Percentiles rank a stretch among this genome's conserved stretches.
Evolutionary conservation across 164 flowering plant genomes (phyloP).

Genomic region (Cinnamomum chago): DNA sequence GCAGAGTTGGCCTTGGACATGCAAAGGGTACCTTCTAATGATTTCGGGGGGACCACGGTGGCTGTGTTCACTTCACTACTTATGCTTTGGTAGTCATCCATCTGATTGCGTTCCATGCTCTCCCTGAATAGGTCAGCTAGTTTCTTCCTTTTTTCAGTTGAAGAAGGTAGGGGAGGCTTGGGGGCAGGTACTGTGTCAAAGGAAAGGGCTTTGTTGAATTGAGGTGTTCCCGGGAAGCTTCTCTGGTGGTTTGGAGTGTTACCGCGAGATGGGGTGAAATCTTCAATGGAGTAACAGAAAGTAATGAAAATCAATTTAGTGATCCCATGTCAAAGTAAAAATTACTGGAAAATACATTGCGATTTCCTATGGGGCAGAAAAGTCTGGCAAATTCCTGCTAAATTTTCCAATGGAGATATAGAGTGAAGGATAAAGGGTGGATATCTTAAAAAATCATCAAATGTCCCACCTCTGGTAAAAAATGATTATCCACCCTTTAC

Average conservation of each 20-base stretch:
- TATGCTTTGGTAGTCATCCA: not conserved
- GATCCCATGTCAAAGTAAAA: not conserved
- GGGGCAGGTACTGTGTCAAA: slow-evolving; percentile 4
- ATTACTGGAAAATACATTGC: not conserved
- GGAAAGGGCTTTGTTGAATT: slow-evolving; percentile 14
- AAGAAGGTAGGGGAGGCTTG: slow-evolving; percentile 27
- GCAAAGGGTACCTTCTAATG: slow-evolving; percentile 31
- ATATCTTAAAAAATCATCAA: too few relatives aligned
- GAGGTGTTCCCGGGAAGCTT: slow-evolving; percentile 25
- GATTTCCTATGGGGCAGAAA: not conserved
- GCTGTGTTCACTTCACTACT: slow-evolving; percentile 3
- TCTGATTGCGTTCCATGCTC: slow-evolving; percentile 25
- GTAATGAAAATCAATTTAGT: not conserved
- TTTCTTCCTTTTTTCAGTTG: slow-evolving; percentile 51
- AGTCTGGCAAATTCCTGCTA: too few relatives aligned
- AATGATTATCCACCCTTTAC: too few relatives aligned
- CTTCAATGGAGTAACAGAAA: slow-evolving; percentile 32
- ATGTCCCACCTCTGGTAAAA: too few relatives aligned
- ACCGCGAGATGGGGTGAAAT: slow-evolving; percentile 76
- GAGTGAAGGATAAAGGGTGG: too few relatives aligned
- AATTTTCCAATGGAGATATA: too few relatives aligned
- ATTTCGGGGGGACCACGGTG: slow-evolving; percentile 25
- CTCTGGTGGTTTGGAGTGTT: slow-evolving; percentile 43
- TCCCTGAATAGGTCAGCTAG: slow-evolving; percentile 66
- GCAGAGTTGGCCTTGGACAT: slow-evolving; percentile 32